phyloP scores from a whole-genome alignment of 2,329 filamentous ascomycete species.

The Diaporthe australafricana region DNA sequence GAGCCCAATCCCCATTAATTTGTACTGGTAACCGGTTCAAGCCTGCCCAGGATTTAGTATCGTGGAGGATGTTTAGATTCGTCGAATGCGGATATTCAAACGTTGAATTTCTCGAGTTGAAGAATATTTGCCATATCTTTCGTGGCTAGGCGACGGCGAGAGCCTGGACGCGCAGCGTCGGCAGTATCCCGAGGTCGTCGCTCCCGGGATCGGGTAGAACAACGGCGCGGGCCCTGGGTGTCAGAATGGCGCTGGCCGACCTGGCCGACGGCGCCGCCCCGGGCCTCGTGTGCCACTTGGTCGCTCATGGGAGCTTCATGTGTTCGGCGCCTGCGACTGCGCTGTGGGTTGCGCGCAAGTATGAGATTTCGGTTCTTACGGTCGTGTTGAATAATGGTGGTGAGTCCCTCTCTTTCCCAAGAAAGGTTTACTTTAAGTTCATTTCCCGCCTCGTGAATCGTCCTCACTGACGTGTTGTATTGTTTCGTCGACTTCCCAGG shows the following conservation, averaged over 20 bases:
- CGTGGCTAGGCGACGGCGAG: conserved; percentile 41
- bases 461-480: background rate
- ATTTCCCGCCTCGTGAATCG: background rate
- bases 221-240: conserved; percentile 55
- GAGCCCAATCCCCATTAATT: conserved; percentile 42
- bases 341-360: conserved; percentile 67
- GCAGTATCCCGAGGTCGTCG: background rate
- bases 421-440: background rate
- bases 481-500: background rate
- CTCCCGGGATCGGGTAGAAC: conserved; percentile 55
- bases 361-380: conserved; percentile 65
- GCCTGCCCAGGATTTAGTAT: conserved; percentile 43
- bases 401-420: conserved; percentile 39
- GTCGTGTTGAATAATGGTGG: conserved; percentile 70
- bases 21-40: conserved; percentile 43
- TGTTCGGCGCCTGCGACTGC: conserved; percentile 66
- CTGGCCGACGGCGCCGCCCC: conserved; percentile 47
- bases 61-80: conserved; percentile 38
- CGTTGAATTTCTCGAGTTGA: conserved; percentile 32
- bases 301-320: conserved; percentile 68
- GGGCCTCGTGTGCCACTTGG: conserved; percentile 66
- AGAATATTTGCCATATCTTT: conserved; percentile 46
- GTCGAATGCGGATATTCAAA: background rate
- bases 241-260: conserved; percentile 48
- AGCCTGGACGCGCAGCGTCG: conserved; percentile 53